Percentiles rank a stretch among this genome's conserved stretches.
These are phyloP conservation scores for Chromosphaera perkinsii DNA, from an alignment of 208 protist species.

Conservation along the genomic window DNA sequence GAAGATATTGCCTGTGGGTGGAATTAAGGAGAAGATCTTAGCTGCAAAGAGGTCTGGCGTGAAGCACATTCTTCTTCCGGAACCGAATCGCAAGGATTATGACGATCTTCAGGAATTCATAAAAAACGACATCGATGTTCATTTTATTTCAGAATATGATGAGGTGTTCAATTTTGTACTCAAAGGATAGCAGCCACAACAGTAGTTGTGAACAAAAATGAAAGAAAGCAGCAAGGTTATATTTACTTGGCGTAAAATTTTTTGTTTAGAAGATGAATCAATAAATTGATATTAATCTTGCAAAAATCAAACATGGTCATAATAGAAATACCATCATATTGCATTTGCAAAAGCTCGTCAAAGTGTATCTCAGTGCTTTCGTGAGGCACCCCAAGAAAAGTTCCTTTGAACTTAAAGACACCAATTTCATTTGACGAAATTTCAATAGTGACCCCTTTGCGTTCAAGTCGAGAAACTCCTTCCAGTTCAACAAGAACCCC, in stretches of 20 bases:
- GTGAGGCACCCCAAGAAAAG: neutral
- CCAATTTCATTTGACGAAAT: slow-evolving; percentile 31
- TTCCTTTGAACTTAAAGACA: slow-evolving; percentile 21
- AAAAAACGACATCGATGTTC: slow-evolving; percentile 38
- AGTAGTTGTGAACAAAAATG: too few species aligned
- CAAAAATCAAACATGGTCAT: slow-evolving; percentile 11
- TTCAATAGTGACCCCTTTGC: neutral
- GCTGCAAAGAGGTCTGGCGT: slow-evolving; percentile 55
- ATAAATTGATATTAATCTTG: slow-evolving; percentile 40
- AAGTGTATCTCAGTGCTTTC: slow-evolving; percentile 6
- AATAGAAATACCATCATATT: slow-evolving; percentile 23
- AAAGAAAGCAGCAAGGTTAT: too few species aligned
- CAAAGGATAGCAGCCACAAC: too few species aligned
- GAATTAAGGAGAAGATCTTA: slow-evolving; percentile 73
- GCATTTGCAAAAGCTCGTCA: slow-evolving; percentile 28
- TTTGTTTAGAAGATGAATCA: slow-evolving; percentile 35
- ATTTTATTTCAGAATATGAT: slow-evolving; percentile 52
- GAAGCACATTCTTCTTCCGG: slow-evolving; percentile 60
- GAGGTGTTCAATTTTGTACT: slow-evolving; percentile 53
- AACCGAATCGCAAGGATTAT: slow-evolving; percentile 66
- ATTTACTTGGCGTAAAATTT: too few species aligned
- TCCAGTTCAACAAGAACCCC: slow-evolving; percentile 23
- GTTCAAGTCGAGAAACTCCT: slow-evolving; percentile 5
- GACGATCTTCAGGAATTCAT: slow-evolving; percentile 62
- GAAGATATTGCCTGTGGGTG: slow-evolving; percentile 67